These are phyloP conservation scores for Hymenoscyphus infarciens DNA, from an alignment of 2,329 filamentous ascomycete genomes.

Conservation along the genomic window DNA sequence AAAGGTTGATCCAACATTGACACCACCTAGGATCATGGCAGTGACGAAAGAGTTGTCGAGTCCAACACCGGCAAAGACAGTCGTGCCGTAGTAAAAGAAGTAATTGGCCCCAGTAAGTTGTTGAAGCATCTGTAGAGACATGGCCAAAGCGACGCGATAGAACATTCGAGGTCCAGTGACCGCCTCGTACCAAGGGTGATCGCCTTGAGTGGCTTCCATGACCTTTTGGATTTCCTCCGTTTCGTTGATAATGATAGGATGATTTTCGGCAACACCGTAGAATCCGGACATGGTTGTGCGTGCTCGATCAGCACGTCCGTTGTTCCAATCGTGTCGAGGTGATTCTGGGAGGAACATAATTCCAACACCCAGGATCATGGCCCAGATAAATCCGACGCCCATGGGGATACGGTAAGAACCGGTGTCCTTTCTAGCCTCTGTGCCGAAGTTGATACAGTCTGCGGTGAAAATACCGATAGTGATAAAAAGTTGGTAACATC, in stretches of 20 bases:
- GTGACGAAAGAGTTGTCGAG: constrained; percentile 63
- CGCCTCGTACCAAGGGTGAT: constrained; percentile 61
- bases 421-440: constrained; percentile 36
- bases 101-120: constrained; percentile 64
- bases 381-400: constrained; percentile 51
- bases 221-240: constrained; percentile 49
- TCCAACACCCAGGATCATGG: constrained; percentile 49
- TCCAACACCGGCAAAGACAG: constrained; percentile 64
- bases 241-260: constrained; percentile 49
- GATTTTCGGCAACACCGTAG: constrained; percentile 44
- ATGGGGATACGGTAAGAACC: constrained; percentile 62
- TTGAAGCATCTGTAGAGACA: constrained; percentile 62
- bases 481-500: constrained; percentile 71
- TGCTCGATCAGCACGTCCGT: constrained; percentile 46
- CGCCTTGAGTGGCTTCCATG: constrained; percentile 42
- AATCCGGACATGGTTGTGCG: constrained; percentile 51
- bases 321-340: constrained; percentile 52
- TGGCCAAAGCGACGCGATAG: constrained; percentile 62
- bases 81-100: constrained; percentile 64
- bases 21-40: constrained; percentile 63
- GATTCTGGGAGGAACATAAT: constrained; percentile 46
- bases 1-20: constrained; percentile 63
- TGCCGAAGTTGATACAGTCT: constrained; percentile 52
- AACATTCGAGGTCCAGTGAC: constrained; percentile 57
- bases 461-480: constrained; percentile 63